Conservation (phyloP, 208 protist genomes). For the Lotmaria passim region DNA sequence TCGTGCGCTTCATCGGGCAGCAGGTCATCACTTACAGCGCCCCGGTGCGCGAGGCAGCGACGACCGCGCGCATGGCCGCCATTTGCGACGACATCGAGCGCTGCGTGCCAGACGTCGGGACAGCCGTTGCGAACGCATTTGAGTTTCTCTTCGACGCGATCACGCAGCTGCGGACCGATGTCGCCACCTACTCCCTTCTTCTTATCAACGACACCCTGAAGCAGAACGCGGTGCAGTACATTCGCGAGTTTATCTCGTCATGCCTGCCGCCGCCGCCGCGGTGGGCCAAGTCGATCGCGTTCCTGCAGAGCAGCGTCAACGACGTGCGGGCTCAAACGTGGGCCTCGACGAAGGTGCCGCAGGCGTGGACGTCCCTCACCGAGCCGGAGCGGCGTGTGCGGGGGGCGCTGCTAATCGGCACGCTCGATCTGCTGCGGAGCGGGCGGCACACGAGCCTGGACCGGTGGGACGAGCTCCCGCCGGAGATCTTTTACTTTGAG, state of each 20-base stretch:
- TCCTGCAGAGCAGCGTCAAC: slow-evolving; percentile 59
- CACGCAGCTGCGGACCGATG: slow-evolving; percentile 58
- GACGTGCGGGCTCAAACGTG: slow-evolving; percentile 43
- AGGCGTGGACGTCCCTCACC: slow-evolving; percentile 43
- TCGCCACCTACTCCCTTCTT: slow-evolving; percentile 70
- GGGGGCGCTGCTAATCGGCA: slow-evolving; percentile 57
- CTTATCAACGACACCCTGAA: slow-evolving; percentile 61
- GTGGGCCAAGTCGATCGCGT: slow-evolving; percentile 70
- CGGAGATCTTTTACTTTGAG: slow-evolving; percentile 85
- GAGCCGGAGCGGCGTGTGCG: slow-evolving; percentile 61
- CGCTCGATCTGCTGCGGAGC: slow-evolving; percentile 67
- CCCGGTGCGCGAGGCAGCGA: slow-evolving; percentile 59
- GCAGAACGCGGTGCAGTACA: slow-evolving; percentile 69
- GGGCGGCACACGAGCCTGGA: slow-evolving; percentile 45
- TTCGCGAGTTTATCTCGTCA: slow-evolving; percentile 68
- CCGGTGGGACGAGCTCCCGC: slow-evolving; percentile 74
- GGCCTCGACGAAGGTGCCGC: slow-evolving; percentile 34
- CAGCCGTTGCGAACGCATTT: slow-evolving; percentile 67
- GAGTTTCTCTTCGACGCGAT: slow-evolving; percentile 73
- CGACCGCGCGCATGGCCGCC: slow-evolving; percentile 29
- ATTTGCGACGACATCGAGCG: slow-evolving; percentile 55
- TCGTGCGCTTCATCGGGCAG: slow-evolving; percentile 72
- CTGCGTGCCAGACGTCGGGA: slow-evolving; percentile 58
- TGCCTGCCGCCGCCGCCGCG: slow-evolving; percentile 55
- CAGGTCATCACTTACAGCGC: slow-evolving; percentile 70